Base-by-base conservation (phyloP, 768 basidiomycete species). In the Auriscalpium vulgare region DNA sequence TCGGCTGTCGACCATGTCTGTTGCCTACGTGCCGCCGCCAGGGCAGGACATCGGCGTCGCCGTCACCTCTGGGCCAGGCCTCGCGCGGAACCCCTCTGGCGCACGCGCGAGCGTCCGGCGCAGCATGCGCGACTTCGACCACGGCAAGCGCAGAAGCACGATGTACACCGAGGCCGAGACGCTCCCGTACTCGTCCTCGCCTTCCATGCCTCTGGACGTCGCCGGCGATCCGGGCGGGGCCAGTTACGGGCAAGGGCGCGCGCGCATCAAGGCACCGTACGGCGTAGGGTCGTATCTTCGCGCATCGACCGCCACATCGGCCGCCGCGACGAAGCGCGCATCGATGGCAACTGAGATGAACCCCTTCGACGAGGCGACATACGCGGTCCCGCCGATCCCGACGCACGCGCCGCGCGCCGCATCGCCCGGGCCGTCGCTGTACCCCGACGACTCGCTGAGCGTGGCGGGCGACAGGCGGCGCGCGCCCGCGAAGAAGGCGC, bases 401-500 rank as follows among this genome's bases (percentile, higher is more conserved):
- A 52, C 64, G n/a, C 62, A 74, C 19, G 66, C 67, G 14, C 48
- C 72, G 3, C 62, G 66, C 19, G 69, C 75, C 47, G 75, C 79
- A 14, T 82, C 79, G 7, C 84, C 84, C 10, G 81, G 80, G 60
- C 80, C 80, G 11, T 85, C 83, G 8, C 62, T 87, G 55, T 85
- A 82, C 64, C 85, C 86, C 4, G 87, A 88, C 56, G 87, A 88
- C 67, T 87, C 84, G 8, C 71, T 85, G 69, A 85, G 83, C 57
- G 73, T 84, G 43, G 74, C 78, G 5, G 79, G 77, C 14, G 71
- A 73, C 50, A 66, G 56, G 62, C 16, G 58, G 67, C 46, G 38
- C 37, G 47, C 44, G 45, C 36, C 37, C 63, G 40, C 49, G 63
- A 48, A 35, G 68, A 57, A 52, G 59, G 56, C 37, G 45, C 37